A percentile compares a stretch with the other conserved stretches of the same genome.
Conservation (phyloP, 495 filamentous ascomycete species). For the Annulohypoxylon moriforme region DNA sequence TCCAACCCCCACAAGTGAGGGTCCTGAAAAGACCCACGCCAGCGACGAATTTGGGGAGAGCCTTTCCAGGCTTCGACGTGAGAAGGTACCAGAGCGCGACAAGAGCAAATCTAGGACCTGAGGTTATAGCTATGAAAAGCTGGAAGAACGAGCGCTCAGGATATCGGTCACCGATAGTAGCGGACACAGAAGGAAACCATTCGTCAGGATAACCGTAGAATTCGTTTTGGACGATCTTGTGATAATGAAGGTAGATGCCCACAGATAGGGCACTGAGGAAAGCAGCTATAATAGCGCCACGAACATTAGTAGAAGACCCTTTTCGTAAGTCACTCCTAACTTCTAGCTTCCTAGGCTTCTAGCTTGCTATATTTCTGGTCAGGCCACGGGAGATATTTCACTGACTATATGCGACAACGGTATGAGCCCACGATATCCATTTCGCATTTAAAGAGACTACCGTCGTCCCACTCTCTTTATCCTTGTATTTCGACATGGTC, state of each 20-base stretch:
- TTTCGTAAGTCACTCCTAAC: not conserved
- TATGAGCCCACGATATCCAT: conserved; percentile 93
- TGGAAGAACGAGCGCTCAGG: conserved; percentile 97
- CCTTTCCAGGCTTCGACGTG: conserved; percentile 77
- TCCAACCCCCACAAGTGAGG: conserved; percentile 97
- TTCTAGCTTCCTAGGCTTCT: not conserved
- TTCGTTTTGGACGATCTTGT: conserved; percentile 98
- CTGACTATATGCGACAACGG: conserved; percentile 80
- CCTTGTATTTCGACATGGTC: conserved; percentile 85
- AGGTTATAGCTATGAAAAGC: conserved; percentile 96
- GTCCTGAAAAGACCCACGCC: conserved; percentile 86
- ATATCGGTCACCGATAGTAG: conserved; percentile 98
- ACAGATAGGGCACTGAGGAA: conserved; percentile 92
- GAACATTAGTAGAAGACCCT: conserved; percentile 4
- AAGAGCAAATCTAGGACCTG: conserved; percentile 90
- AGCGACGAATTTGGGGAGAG: conserved; percentile 84
- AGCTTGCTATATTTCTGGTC: not conserved
- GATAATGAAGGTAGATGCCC: conserved; percentile 87
- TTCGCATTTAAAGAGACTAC: conserved; percentile 85
- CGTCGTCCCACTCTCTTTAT: conserved; percentile 76
- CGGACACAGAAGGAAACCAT: conserved; percentile 99
- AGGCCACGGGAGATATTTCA: conserved; percentile 17
- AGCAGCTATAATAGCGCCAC: conserved; percentile 65
- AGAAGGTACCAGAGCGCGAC: conserved; percentile 94
- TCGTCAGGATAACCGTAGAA: conserved; percentile 96